Base-by-base conservation (phyloP, 352 stramenopile genomes). In the Halophytophthora batemanensis region DNA sequence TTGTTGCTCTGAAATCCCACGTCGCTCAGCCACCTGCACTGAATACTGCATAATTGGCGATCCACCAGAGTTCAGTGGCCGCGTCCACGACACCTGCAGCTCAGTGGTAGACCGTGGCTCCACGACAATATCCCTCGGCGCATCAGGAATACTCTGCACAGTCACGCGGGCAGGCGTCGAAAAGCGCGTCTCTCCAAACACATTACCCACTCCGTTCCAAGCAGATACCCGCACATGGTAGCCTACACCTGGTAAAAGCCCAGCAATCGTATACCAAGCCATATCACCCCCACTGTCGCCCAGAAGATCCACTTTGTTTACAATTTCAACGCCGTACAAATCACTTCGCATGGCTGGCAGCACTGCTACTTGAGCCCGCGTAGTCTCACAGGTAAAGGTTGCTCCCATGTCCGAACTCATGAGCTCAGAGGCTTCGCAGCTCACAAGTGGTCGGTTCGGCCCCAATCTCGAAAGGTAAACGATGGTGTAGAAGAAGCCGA, bases 191-290 rank as follows among this genome's bases (percentile, higher is more conserved):
- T 89, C 68, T 15, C 93, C 86, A 56, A 95, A 97, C 3, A 86
- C 56, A 15, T 84, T 79, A 4, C 90, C 77, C 2, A 98, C 92
- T 22, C 94, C 91, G 55, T 98, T 97, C 77, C 82, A 97, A 6
- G 95, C 86, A n/a, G 89, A 91, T 0, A 98, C 85, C 5, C 87
- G 84, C 2, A 97, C 85, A 42, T 96, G 86, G 45, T 95, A 96
- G 0, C 58, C 50, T 4, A 90, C 69, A 0, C 64, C 83, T n/a
- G 47, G 44, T 7, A 41, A 36, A 17, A 87, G 23, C 1, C 38
- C 46, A 2, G 36, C 40, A 12, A 87, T 69, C 10, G 66, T 51
- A 35, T 76, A 85, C 2, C 45, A 44, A 5, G 50, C 61, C 3
- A 76, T 34, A 0, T 56, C 59, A 43, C 50, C 61, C 1, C 39